A percentile compares a stretch with the other conserved stretches of the same genome.
phyloP scores from a whole-genome alignment of 495 filamentous ascomycete genomes.

The Penicilliopsis zonata region DNA sequence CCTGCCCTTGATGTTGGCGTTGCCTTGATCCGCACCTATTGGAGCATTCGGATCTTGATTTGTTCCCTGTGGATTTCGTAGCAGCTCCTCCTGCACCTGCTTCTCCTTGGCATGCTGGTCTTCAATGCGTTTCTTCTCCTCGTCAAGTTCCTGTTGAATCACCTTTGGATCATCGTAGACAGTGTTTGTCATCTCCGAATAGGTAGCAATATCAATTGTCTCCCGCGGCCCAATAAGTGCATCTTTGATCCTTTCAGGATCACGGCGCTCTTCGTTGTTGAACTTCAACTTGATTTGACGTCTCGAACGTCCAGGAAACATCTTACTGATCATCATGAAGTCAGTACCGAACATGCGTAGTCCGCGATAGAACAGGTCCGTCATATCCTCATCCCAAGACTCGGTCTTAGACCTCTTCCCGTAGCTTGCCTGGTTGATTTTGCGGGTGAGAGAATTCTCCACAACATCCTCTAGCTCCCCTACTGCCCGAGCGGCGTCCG shows the following conservation, averaged over 20 bases:
- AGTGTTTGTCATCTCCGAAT: conserved; percentile 47
- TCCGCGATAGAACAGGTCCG: conserved; percentile 74
- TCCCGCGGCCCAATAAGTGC: conserved; percentile 51
- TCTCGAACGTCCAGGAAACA: conserved; percentile 67
- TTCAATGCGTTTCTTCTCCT: conserved; percentile 54
- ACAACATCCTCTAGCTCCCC: conserved; percentile 49
- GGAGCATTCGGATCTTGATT: conserved; percentile 21
- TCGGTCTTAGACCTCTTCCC: conserved; percentile 58
- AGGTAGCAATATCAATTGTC: conserved; percentile 53
- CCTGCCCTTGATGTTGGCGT: conserved; percentile 21
- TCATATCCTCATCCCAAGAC: conserved; percentile 65
- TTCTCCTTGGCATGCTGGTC: conserved; percentile 52
- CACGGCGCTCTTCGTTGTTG: conserved; percentile 76
- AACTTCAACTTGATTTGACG: conserved; percentile 86
- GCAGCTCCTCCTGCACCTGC: conserved; percentile 38
- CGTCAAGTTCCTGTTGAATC: conserved; percentile 51
- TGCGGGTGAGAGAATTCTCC: conserved; percentile 73
- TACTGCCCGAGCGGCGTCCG: conserved; percentile 44
- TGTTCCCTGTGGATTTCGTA: conserved; percentile 28
- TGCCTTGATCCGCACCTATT: conserved; percentile 23
- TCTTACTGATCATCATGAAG: conserved; percentile 72
- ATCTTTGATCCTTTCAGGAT: conserved; percentile 54
- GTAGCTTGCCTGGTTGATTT: conserved; percentile 62
- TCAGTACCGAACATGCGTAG: conserved; percentile 86
- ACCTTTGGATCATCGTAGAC: conserved; percentile 41